phyloP scores from a whole-genome alignment of 2,329 filamentous ascomycete genomes.

The Fusarium staphyleae region DNA sequence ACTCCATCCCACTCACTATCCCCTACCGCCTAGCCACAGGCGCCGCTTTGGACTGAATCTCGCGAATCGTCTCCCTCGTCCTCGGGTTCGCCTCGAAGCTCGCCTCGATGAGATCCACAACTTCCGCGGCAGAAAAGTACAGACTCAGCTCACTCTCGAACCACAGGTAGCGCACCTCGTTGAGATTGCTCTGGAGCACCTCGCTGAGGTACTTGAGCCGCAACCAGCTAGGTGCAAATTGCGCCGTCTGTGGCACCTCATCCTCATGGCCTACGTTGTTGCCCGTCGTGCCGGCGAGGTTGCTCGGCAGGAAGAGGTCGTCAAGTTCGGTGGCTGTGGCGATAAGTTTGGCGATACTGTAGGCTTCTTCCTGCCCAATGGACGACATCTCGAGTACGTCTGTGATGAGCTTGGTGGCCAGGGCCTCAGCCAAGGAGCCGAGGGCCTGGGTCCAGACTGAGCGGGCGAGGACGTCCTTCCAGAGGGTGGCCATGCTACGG shows the following conservation, averaged over 20 bases:
- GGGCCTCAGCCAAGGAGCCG: conserved; percentile 64
- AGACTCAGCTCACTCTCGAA: conserved; percentile 70
- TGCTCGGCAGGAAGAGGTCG: conserved; percentile 63
- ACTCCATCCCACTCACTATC: not conserved
- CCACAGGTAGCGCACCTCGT: conserved; percentile 69
- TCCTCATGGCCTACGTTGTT: conserved; percentile 42
- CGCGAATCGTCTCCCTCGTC: conserved; percentile 63
- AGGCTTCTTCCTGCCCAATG: conserved; percentile 70
- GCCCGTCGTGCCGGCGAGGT: conserved; percentile 36
- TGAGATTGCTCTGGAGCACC: conserved; percentile 70
- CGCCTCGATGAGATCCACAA: conserved; percentile 66
- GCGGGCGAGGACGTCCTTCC: conserved; percentile 64
- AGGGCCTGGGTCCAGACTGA: conserved; percentile 70
- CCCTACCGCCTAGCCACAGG: conserved; percentile 42
- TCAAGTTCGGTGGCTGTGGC: conserved; percentile 64
- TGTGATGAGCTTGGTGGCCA: conserved; percentile 65
- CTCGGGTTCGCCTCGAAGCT: conserved; percentile 70
- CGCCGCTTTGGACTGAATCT: conserved; percentile 61
- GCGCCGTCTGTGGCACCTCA: conserved; percentile 62
- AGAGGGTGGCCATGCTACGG: conserved; percentile 60
- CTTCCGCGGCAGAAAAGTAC: conserved; percentile 67
- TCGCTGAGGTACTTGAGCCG: conserved; percentile 70
- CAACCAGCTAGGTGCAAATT: conserved; percentile 69
- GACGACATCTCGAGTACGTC: conserved; percentile 69
- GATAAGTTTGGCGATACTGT: conserved; percentile 66